These are phyloP conservation scores for Talaromyces sp. DNA, from an alignment of 2,329 filamentous ascomycete genomes.

Conservation along the genomic window DNA sequence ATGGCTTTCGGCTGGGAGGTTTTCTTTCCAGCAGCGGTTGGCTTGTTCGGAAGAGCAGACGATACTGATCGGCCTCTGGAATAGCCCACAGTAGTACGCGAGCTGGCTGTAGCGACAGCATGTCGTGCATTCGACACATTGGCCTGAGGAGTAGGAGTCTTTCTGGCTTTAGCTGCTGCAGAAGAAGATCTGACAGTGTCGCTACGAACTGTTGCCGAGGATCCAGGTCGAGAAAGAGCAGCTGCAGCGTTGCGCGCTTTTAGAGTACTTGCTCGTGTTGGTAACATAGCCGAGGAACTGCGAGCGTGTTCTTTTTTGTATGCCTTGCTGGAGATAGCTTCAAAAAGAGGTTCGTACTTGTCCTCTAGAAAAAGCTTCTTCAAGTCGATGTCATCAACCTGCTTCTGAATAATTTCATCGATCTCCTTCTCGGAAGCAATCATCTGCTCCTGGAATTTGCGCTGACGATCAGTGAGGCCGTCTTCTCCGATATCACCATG, in stretches of 20 bases:
- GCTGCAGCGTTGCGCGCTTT: constrained; percentile 41
- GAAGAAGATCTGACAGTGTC: constrained; percentile 22
- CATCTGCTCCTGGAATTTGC: constrained; percentile 65
- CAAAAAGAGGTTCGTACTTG: constrained; percentile 27
- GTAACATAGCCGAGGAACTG: constrained; percentile 17
- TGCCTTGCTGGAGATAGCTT: constrained; percentile 27
- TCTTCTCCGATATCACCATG: constrained; percentile 48
- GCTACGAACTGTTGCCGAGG: constrained; percentile 33
- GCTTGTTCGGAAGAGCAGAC: constrained; percentile 29
- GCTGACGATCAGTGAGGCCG: constrained; percentile 62
- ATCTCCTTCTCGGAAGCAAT: constrained; percentile 62
- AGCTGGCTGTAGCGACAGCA: constrained; percentile 63
- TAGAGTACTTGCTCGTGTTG: constrained; percentile 33
- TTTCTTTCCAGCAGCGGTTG: constrained; percentile 23
- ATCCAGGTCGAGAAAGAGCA: constrained; percentile 33
- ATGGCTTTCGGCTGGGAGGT: constrained; percentile 26
- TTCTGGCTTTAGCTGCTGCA: constrained; percentile 36
- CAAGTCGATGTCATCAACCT: constrained; percentile 60
- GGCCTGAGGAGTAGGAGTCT: constrained; percentile 42
- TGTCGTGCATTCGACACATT: constrained; percentile 56
- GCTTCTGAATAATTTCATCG: constrained; percentile 65
- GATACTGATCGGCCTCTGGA: constrained; percentile 63
- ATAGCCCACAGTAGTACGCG: constrained; percentile 80
- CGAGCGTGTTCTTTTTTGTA: constrained; percentile 24
- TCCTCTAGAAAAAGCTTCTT: constrained; percentile 38